Conservation (phyloP, 106 monocot species). For the Iris macrosiphon region DNA sequence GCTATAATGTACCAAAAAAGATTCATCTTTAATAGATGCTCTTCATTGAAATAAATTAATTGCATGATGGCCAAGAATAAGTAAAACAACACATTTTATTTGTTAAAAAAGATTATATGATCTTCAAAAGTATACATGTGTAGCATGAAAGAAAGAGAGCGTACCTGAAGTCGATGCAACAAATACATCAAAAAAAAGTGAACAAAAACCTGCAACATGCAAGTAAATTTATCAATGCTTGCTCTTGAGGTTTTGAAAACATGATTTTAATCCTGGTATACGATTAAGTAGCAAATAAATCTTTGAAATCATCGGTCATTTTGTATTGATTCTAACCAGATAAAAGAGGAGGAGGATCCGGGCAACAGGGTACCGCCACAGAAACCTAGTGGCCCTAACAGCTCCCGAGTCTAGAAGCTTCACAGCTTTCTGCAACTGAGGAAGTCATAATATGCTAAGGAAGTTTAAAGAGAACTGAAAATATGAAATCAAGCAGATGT, state of each 20-base stretch:
- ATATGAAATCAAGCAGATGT: background rate
- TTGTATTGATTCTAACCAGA: slow-evolving; percentile 54
- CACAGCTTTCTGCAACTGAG: slow-evolving; percentile 78
- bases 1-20: too few species aligned
- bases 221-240: background rate
- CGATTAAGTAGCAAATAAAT: background rate
- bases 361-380: slow-evolving; percentile 84
- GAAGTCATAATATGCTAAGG: too few species aligned
- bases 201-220: slow-evolving; percentile 62
- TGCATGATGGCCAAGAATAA: too few species aligned
- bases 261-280: background rate
- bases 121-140: too few species aligned
- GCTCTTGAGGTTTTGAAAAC: background rate
- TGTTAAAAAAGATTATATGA: too few species aligned
- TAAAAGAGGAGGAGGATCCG: slow-evolving; percentile 72
- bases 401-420: slow-evolving; percentile 85
- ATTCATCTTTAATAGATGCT: too few species aligned
- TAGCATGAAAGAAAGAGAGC: too few species aligned
- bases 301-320: too few species aligned
- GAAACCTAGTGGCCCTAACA: slow-evolving; percentile 79
- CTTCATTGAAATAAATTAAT: too few species aligned
- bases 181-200: slow-evolving; percentile 88
- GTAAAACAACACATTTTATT: too few species aligned
- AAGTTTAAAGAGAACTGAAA: background rate
- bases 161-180: slow-evolving; percentile 83